Evolutionary conservation across 345 rosid species (phyloP).

Genomic region (Gossypium mustelinum): DNA sequence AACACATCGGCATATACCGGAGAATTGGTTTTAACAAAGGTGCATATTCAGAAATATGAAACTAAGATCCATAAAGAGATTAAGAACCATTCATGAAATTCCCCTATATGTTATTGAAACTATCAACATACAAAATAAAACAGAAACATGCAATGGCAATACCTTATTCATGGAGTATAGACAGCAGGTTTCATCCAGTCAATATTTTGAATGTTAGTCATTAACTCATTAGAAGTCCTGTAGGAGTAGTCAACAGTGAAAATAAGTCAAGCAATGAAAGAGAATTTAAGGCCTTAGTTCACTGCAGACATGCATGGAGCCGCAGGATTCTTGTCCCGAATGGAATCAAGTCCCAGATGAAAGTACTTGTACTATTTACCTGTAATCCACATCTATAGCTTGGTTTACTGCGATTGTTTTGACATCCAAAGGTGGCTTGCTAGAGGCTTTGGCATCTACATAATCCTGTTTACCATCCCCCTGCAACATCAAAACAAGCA

Average conservation of each 20-base stretch:
- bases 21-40: too few species aligned
- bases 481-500: constrained; percentile 19
- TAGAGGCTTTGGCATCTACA: constrained; percentile 11
- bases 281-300: not conserved
- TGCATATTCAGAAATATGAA: not conserved
- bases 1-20: too few species aligned
- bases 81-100: not conserved
- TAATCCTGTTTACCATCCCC: not conserved
- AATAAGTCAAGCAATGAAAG: not conserved
- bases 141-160: not conserved
- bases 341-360: not conserved
- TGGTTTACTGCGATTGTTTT: not conserved
- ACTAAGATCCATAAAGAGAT: not conserved
- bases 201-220: constrained; percentile 7
- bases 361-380: constrained; percentile 16
- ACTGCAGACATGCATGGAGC: too few species aligned
- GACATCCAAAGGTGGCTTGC: constrained; percentile 15
- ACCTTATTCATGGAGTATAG: constrained; percentile 17
- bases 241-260: not conserved
- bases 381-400: constrained; percentile 16
- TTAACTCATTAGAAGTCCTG: constrained; percentile 16
- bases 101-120: not conserved
- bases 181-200: constrained; percentile 3
- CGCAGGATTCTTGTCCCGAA: not conserved
- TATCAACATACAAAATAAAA: not conserved